A percentile compares a stretch with the other conserved stretches of the same genome.
Evolutionary conservation across 2,329 filamentous ascomycete species (phyloP).

Genomic region (Aspergillus sp.): DNA sequence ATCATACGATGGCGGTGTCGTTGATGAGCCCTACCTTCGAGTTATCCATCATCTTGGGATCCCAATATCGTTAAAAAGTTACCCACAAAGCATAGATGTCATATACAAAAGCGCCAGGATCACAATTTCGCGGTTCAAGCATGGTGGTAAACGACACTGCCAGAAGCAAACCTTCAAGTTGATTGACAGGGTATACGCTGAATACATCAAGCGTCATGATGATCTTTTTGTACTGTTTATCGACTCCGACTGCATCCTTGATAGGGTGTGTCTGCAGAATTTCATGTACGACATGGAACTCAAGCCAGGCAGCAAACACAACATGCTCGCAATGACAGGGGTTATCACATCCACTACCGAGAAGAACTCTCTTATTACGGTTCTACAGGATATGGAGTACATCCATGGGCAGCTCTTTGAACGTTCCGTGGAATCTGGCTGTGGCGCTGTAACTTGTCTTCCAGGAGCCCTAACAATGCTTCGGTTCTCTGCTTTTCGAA

Average conservation of each 20-base stretch:
- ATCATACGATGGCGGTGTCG: slow-evolving; percentile 86
- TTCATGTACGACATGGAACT: slow-evolving; percentile 99
- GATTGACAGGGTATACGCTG: slow-evolving; percentile 85
- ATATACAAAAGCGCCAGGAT: slow-evolving; percentile 76
- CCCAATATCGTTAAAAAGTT: slow-evolving; percentile 63
- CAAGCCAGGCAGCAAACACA: slow-evolving; percentile 82
- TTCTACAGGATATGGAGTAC: slow-evolving; percentile 97
- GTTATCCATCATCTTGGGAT: slow-evolving; percentile 83
- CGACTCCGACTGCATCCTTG: slow-evolving; percentile 93
- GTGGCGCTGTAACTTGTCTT: slow-evolving; percentile 88
- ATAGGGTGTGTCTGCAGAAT: slow-evolving; percentile 87
- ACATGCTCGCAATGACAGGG: slow-evolving; percentile 96
- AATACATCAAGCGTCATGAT: slow-evolving; percentile 82
- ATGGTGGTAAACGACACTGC: slow-evolving; percentile 89
- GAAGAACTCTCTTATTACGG: slow-evolving; percentile 81
- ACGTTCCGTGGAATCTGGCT: slow-evolving; percentile 88
- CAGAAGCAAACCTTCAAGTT: slow-evolving; percentile 91
- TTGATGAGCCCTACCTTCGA: slow-evolving; percentile 83
- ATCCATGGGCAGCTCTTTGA: slow-evolving; percentile 96
- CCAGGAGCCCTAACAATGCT: slow-evolving; percentile 94
- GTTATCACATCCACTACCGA: slow-evolving; percentile 92
- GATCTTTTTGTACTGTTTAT: slow-evolving; percentile 95
- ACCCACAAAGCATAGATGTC: slow-evolving; percentile 87
- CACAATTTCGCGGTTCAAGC: slow-evolving; percentile 85
- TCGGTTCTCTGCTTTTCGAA: slow-evolving; percentile 90